Base-by-base conservation (phyloP, 148 eudicot species). In the Hydrangea macrophylla region DNA sequence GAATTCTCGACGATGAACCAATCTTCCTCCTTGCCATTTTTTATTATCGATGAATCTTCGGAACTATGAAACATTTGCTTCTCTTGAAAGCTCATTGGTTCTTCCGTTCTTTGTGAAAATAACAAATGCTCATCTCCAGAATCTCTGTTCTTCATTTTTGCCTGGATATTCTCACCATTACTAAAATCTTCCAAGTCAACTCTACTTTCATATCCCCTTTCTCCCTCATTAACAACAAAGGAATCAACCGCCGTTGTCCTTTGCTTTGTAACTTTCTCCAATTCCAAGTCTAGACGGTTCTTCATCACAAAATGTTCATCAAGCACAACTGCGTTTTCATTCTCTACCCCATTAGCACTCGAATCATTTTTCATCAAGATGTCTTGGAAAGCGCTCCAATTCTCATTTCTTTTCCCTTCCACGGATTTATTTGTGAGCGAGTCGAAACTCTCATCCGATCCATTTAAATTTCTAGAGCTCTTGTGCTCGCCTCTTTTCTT, bases 351-450 rank as follows among this genome's bases (percentile, higher is more conserved):
- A 26, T 31, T 55, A 18, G 55, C 17, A 36, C 12, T 25, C 8
- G 77, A 60, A 35, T 78, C 75, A 18, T 76, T 79, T 36, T 58
- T 79, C 79, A 78, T 35, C 70, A 84, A 71, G 71, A 84, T 75
- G 76, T 76, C 74, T 72, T 79, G 85, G 62, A 84, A 79, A 55
- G 85, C 83, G 76, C 67, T 77, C 88, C 88, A 84, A 28, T 70
- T 50, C 24, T 55, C 66, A 55, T 75, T 73, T 69, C 60, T 37
- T 45, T 80, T 70, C 10, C 67, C 80, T 67, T 76, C 75, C 42
- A 26, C 70, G 3, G 70, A 67, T 55, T 22, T 48, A 51, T 74
- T n/a, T 1, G 26, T 42, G 62, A 37, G 60, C 22, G 42, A 27
- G 30, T 58, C 72, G n/a, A n/a, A n/a, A 27, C 53, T 55, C 30